phyloP scores from a whole-genome alignment of 306 rosid species.

The Gynostemma pentaphyllum region DNA sequence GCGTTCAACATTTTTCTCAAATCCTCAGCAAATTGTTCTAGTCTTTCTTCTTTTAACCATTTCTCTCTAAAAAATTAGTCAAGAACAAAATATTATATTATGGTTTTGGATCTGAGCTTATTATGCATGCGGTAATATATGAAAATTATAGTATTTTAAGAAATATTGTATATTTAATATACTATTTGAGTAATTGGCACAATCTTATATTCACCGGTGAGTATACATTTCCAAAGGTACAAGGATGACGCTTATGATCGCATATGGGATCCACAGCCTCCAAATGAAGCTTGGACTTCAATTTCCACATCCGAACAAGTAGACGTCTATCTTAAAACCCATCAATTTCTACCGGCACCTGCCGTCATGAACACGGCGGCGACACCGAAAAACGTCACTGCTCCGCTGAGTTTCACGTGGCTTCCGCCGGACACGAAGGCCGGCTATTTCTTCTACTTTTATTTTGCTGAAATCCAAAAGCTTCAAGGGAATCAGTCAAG shows the following conservation, averaged over 20 bases:
- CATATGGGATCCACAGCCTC: constrained; percentile 20
- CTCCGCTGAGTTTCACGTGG: constrained; percentile 11
- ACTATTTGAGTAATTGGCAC: too few species aligned
- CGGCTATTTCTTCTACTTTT: constrained; percentile 21
- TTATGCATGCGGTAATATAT: too few species aligned
- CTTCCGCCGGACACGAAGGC: neutral
- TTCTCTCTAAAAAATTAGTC: too few species aligned
- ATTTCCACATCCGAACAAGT: constrained; percentile 4
- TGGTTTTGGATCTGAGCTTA: too few species aligned
- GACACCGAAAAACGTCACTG: constrained; percentile 8
- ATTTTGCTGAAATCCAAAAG: constrained; percentile 32
- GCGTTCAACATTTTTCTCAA: too few species aligned
- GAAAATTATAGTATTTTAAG: too few species aligned
- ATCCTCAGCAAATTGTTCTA: too few species aligned
- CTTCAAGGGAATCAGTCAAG: constrained; percentile 22
- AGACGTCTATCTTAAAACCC: neutral
- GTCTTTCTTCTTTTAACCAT: too few species aligned
- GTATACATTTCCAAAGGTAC: constrained; percentile 16
- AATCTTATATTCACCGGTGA: too few species aligned
- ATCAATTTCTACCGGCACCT: constrained; percentile 17
- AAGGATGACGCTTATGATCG: constrained; percentile 30
- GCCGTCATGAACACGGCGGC: constrained; percentile 28
- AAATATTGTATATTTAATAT: too few species aligned
- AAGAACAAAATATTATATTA: too few species aligned
- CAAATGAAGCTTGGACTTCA: neutral